These are phyloP conservation scores for Ichthyophthirius multifiliis DNA, from an alignment of 169 alveolate genomes.

Conservation along the genomic window DNA sequence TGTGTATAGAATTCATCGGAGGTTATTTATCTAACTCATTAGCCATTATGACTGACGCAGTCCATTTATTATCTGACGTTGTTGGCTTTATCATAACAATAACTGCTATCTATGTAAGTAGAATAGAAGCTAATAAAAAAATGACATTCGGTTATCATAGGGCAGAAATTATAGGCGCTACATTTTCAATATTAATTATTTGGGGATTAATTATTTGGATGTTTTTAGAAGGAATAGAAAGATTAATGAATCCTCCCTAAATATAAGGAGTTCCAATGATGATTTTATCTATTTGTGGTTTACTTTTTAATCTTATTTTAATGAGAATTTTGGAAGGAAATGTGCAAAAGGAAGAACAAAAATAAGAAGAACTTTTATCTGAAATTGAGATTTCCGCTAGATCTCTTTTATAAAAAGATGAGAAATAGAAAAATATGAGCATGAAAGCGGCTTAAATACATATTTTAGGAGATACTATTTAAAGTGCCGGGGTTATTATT, in stretches of 20 bases:
- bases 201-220: constrained; percentile 76
- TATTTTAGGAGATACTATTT: constrained; percentile 68
- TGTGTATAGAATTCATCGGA: constrained; percentile 69
- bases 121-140: constrained; percentile 79
- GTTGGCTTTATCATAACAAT: constrained; percentile 89
- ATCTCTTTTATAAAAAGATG: too few relatives aligned
- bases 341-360: background rate
- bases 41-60: constrained; percentile 95
- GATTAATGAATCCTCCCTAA: constrained; percentile 51
- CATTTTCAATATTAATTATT: constrained; percentile 53
- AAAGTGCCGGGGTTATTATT: constrained; percentile 63
- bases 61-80: constrained; percentile 94
- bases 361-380: background rate
- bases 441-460: constrained; percentile 70
- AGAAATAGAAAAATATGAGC: constrained; percentile 53
- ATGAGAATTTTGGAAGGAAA: constrained; percentile 22
- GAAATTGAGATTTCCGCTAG: background rate
- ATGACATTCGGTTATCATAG: constrained; percentile 91
- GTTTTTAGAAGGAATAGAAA: constrained; percentile 57
- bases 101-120: constrained; percentile 86
- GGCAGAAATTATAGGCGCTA: constrained; percentile 76
- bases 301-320: constrained; percentile 43
- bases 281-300: constrained; percentile 58
- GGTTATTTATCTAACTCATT: constrained; percentile 86
- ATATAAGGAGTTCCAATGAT: constrained; percentile 73